Conservation (phyloP, 225 moss, liverwort and hornwort genomes). For the Physcomitrellopsis africana region DNA sequence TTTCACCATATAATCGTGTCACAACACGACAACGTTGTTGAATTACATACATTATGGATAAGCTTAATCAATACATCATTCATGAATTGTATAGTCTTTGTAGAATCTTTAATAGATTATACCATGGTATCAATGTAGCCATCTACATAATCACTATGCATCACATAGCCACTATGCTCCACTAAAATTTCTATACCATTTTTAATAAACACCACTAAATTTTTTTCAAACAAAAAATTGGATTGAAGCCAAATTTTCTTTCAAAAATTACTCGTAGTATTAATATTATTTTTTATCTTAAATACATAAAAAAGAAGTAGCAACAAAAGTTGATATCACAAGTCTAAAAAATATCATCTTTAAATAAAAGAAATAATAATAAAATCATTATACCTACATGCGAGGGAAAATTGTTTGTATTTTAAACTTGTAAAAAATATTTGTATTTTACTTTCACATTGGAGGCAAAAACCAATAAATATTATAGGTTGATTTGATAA, state of each 20-base stretch:
- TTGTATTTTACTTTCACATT: not conserved
- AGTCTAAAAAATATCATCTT: too few species aligned
- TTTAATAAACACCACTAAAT: not conserved
- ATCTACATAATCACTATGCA: not conserved
- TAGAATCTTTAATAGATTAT: not conserved
- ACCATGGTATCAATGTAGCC: not conserved
- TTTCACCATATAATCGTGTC: too few species aligned
- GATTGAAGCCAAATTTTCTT: not conserved
- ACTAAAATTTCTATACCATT: not conserved
- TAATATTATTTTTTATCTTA: too few species aligned
- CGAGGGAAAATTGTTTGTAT: too few species aligned
- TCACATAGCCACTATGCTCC: not conserved
- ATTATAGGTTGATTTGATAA: not conserved
- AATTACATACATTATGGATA: too few species aligned
- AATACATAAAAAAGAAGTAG: too few species aligned
- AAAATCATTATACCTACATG: too few species aligned
- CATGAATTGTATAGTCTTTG: not conserved
- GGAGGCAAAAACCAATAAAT: not conserved
- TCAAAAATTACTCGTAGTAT: too few species aligned
- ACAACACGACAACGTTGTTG: too few species aligned
- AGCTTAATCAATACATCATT: not conserved
- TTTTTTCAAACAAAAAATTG: not conserved
- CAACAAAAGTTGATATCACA: too few species aligned
- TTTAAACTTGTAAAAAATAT: not conserved
- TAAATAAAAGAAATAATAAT: too few species aligned